Conservation (phyloP, 2,329 filamentous ascomycete species). For the Neofusicoccum ribis region DNA sequence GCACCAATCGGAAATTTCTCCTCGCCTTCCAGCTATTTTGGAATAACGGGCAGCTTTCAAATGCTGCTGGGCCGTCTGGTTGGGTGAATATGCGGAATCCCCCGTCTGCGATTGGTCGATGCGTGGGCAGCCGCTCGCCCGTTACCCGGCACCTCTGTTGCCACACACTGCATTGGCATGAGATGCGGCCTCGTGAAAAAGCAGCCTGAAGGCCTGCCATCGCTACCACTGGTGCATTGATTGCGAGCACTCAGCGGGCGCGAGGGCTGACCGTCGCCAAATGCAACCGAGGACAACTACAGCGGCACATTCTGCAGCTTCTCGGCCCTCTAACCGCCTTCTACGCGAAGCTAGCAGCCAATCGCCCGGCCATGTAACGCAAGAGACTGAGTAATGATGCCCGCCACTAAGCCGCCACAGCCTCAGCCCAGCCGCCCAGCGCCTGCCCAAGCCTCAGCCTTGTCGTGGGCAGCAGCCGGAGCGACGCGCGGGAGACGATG, state of each 20-base stretch:
- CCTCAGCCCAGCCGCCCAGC: background rate
- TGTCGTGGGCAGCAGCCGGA: background rate
- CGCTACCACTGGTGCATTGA: too few species aligned
- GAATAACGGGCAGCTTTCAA: background rate
- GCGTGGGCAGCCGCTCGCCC: background rate
- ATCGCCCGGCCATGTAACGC: background rate
- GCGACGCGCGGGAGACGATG: background rate
- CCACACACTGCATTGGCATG: too few species aligned
- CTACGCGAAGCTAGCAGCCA: background rate
- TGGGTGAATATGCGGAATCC: background rate
- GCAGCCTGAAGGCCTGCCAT: too few species aligned
- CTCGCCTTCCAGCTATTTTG: background rate
- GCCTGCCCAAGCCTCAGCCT: slow-evolving; percentile 6
- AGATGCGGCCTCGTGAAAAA: too few species aligned
- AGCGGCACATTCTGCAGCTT: background rate
- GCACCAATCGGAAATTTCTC: background rate
- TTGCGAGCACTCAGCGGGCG: too few species aligned
- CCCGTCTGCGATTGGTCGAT: background rate
- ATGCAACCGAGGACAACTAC: too few species aligned
- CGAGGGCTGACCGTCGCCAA: too few species aligned
- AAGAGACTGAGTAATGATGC: slow-evolving; percentile 3
- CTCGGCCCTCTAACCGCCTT: background rate
- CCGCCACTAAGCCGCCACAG: background rate
- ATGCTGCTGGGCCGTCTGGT: background rate
- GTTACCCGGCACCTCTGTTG: background rate